A percentile compares a stretch with the other conserved stretches of the same genome.
These are phyloP conservation scores for Chytriomyces confervae DNA, from an alignment of 192 early-diverging fungal species.

Conservation along the genomic window DNA sequence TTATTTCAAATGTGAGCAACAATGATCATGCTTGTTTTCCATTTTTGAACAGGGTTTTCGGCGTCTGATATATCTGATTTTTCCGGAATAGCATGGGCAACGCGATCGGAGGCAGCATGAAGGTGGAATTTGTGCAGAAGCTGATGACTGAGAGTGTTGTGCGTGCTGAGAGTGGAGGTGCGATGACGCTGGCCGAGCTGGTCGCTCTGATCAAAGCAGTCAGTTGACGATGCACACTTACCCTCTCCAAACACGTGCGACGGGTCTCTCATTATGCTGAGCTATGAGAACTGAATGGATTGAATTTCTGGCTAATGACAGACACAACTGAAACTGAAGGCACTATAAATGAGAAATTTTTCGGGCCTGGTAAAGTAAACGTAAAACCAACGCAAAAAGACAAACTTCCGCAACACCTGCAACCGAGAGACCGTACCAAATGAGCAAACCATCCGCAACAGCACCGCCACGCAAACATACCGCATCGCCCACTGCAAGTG, in stretches of 20 bases:
- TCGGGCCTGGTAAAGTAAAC: no score
- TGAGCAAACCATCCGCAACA: no score
- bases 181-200: not conserved
- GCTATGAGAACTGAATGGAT: not conserved
- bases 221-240: not conserved
- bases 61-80: not conserved
- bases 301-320: not conserved
- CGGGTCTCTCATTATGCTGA: not conserved
- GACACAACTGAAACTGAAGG: not conserved
- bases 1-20: no score
- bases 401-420: not conserved
- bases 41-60: no score
- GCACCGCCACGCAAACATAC: not conserved
- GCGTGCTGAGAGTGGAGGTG: constrained; percentile 5
- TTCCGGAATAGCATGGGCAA: constrained; percentile 7
- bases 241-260: not conserved
- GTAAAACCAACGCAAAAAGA: not conserved
- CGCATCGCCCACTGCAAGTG: not conserved
- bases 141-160: not conserved
- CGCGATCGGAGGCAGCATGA: not conserved
- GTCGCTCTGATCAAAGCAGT: constrained; percentile 10
- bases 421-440: no score
- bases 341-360: not conserved
- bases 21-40: no score
- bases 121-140: not conserved